These are phyloP conservation scores for Picea sitchensis DNA, from an alignment of 75 land plant genomes.

Conservation along the genomic window DNA sequence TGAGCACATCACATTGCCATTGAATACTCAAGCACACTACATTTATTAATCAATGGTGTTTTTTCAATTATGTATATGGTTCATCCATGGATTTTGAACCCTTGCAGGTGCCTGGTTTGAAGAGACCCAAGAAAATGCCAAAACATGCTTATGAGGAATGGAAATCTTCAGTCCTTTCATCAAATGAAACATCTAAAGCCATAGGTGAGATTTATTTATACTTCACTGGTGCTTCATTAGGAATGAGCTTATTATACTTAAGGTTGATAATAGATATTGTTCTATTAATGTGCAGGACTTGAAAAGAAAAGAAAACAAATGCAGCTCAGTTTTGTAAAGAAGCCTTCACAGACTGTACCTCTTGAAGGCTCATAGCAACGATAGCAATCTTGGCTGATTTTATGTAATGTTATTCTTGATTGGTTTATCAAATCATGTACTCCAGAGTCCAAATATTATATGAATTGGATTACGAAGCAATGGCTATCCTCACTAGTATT, in stretches of 20 bases:
- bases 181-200: slow-evolving; percentile 34
- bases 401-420: too few species aligned
- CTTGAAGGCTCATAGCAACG: slow-evolving; percentile 6
- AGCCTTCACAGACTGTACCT: slow-evolving; percentile 12
- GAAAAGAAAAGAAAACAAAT: slow-evolving; percentile 45
- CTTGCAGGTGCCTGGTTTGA: slow-evolving; percentile 53
- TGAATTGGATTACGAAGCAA: too few species aligned
- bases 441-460: too few species aligned
- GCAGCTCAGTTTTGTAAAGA: slow-evolving; percentile 41
- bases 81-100: neutral
- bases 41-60: neutral
- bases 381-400: too few species aligned
- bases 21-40: neutral
- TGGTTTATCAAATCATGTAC: too few species aligned
- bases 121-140: slow-evolving; percentile 43
- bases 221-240: neutral
- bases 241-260: neutral
- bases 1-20: neutral
- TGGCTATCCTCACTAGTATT: too few species aligned
- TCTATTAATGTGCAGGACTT: slow-evolving; percentile 21
- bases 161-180: slow-evolving; percentile 59
- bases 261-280: neutral
- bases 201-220: slow-evolving; percentile 8
- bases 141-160: slow-evolving; percentile 60
- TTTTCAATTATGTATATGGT: neutral